Conservation (phyloP, 2,329 filamentous ascomycete species). For the Calonectria pteridis region DNA sequence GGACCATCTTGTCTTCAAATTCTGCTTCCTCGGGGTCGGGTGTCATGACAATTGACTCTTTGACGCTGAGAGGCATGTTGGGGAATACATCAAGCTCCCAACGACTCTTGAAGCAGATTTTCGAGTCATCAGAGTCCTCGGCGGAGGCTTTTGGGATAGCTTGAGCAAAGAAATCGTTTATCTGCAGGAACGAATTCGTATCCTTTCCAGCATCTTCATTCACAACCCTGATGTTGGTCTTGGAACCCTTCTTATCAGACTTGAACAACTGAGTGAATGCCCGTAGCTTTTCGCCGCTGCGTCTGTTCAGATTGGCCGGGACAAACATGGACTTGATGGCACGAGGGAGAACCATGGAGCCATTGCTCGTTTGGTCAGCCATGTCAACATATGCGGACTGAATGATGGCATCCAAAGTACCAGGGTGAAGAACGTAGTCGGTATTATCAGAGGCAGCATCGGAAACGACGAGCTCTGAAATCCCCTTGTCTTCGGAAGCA, state of each 20-base stretch:
- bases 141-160: background rate
- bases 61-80: background rate
- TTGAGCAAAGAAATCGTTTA: background rate
- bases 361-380: background rate
- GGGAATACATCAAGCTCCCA: background rate
- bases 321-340: background rate
- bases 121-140: background rate
- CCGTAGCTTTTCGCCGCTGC: background rate
- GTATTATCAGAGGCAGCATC: background rate
- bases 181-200: background rate
- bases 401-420: background rate
- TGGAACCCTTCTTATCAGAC: background rate
- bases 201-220: conserved; percentile 1
- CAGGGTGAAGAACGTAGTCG: background rate
- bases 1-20: background rate
- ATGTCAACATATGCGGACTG: conserved; percentile 1
- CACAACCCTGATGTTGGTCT: background rate
- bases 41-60: background rate
- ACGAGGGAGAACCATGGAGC: background rate
- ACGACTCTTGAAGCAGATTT: background rate
- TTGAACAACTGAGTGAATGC: background rate
- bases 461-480: background rate
- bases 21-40: background rate
- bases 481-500: background rate
- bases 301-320: background rate